Evolutionary conservation across 164 flowering plant species (phyloP).

Genomic region (Magnolia kwangsiensis): DNA sequence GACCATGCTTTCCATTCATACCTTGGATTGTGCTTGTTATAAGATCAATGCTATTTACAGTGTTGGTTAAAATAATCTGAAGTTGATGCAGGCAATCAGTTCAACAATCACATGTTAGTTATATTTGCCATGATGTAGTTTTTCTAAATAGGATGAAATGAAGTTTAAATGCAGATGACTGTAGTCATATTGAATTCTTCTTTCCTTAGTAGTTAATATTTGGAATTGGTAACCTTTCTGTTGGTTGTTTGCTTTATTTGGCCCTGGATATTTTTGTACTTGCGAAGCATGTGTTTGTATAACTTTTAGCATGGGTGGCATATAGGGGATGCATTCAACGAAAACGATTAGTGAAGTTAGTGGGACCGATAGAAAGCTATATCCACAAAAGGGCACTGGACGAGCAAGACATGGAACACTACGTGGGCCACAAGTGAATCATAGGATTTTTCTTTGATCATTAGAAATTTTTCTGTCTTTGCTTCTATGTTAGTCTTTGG

Average conservation of each 20-base stretch:
- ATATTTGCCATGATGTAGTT: too few relatives aligned
- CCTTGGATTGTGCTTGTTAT: too few relatives aligned
- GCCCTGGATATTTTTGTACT: not conserved
- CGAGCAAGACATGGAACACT: too few relatives aligned
- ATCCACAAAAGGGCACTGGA: too few relatives aligned
- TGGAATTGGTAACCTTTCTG: not conserved
- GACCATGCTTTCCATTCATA: too few relatives aligned
- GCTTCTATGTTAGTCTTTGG: not conserved
- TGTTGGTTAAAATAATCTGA: not conserved
- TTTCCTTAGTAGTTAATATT: not conserved
- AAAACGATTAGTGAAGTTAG: too few relatives aligned
- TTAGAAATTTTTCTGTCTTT: not conserved
- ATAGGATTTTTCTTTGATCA: conserved; percentile 2
- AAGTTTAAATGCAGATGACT: not conserved
- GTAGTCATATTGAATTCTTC: not conserved
- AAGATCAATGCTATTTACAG: too few relatives aligned
- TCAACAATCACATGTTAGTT: not conserved
- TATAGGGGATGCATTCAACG: too few relatives aligned
- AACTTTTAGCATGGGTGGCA: too few relatives aligned
- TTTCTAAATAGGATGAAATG: not conserved
- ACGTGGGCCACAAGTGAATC: conserved; percentile 87
- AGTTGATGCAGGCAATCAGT: not conserved
- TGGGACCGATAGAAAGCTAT: too few relatives aligned
- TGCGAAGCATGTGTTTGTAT: not conserved
- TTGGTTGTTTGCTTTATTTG: not conserved